phyloP scores from a whole-genome alignment of 352 stramenopile genomes.

The Pythium sukuiense region DNA sequence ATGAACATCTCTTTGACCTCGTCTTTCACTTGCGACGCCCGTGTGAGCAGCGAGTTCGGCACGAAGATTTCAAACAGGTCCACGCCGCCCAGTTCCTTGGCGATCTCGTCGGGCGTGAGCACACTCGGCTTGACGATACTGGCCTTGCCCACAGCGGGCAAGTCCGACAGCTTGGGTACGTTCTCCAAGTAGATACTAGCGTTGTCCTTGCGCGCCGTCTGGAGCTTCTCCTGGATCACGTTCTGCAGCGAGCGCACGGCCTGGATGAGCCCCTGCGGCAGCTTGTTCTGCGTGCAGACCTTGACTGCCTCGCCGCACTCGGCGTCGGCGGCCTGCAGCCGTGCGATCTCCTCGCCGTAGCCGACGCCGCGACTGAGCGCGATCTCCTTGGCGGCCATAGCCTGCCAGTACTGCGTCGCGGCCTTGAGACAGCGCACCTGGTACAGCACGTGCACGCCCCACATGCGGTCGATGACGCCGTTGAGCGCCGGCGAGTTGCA shows the following conservation, averaged over 20 bases:
- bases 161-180: conserved; percentile 51
- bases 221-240: conserved; percentile 56
- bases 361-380: conserved; percentile 53
- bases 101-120: conserved; percentile 49
- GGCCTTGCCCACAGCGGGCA: conserved; percentile 59
- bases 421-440: conserved; percentile 73
- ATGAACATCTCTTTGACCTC: conserved; percentile 49
- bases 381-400: conserved; percentile 56
- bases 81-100: conserved; percentile 48
- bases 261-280: conserved; percentile 54
- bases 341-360: conserved; percentile 79
- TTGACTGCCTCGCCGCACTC: conserved; percentile 62
- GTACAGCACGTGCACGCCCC: conserved; percentile 64
- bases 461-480: conserved; percentile 61
- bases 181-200: conserved; percentile 82
- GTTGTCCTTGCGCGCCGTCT: conserved; percentile 75
- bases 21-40: conserved; percentile 46
- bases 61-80: conserved; percentile 79
- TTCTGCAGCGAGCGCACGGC: conserved; percentile 56
- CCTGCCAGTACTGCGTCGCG: conserved; percentile 79
- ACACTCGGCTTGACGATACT: conserved; percentile 64
- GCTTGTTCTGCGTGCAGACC: conserved; percentile 56
- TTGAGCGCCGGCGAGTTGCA: conserved; percentile 50
- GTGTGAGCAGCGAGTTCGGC: conserved; percentile 48
- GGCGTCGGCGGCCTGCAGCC: conserved; percentile 50